Evolutionary conservation across 139 green algal species (phyloP).

Genomic region (Marvania coccoides): DNA sequence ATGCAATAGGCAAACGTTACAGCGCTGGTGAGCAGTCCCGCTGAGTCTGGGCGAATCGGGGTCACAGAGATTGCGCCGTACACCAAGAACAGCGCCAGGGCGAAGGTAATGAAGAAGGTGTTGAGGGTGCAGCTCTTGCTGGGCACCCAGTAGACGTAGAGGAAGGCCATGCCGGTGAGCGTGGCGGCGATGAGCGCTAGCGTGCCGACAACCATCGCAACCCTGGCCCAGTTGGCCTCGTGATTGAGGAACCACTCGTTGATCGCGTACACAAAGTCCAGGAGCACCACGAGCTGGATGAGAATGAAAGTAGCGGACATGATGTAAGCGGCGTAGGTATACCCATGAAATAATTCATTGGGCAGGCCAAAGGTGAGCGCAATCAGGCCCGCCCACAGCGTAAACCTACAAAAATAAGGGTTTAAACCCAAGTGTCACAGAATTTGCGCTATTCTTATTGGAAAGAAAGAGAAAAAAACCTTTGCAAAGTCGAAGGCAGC

Average conservation of each 20-base stretch:
- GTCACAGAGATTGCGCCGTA: conserved; percentile 57
- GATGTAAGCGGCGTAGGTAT: conserved; percentile 44
- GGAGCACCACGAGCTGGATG: conserved; percentile 62
- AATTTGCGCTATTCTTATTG: background rate
- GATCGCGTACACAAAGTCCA: conserved; percentile 61
- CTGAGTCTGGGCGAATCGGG: conserved; percentile 30
- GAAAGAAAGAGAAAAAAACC: background rate
- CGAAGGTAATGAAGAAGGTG: conserved; percentile 77
- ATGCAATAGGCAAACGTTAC: conserved; percentile 57
- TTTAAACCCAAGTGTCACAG: no score
- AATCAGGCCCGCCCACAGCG: conserved; percentile 45
- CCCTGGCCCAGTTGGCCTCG: conserved; percentile 26
- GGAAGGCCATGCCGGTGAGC: conserved; percentile 47
- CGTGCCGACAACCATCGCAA: conserved; percentile 34
- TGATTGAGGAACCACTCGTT: conserved; percentile 49
- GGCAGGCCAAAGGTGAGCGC: conserved; percentile 59
- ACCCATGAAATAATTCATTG: conserved; percentile 38
- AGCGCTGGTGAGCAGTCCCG: conserved; percentile 61
- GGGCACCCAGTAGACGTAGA: conserved; percentile 63
- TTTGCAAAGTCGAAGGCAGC: background rate
- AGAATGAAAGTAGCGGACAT: conserved; percentile 67
- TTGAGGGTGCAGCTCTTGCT: conserved; percentile 56
- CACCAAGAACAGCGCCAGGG: conserved; percentile 51
- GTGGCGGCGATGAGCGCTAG: conserved; percentile 27
- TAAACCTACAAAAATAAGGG: conserved; percentile 12